These are phyloP conservation scores for Astragalus membranaceus DNA, from an alignment of 306 rosid species.

Conservation along the genomic window DNA sequence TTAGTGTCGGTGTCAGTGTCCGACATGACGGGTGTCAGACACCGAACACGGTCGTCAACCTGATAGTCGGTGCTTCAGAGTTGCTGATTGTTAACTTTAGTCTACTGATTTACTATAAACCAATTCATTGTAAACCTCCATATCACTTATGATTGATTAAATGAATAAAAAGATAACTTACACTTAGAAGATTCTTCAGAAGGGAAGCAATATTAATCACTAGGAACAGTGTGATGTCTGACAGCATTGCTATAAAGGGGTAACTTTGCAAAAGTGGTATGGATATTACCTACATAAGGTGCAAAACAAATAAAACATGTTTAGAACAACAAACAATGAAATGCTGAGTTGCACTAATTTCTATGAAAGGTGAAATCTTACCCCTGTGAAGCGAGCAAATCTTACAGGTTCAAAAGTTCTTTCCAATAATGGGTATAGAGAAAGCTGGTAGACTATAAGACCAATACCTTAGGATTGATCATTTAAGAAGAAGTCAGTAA, in stretches of 20 bases:
- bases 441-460: constrained; percentile 47
- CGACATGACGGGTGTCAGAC: no score
- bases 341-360: neutral
- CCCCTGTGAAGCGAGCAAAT: constrained; percentile 46
- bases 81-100: no score
- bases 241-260: constrained; percentile 46
- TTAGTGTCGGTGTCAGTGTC: no score
- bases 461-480: constrained; percentile 42
- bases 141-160: neutral
- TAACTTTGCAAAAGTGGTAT: constrained; percentile 65
- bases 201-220: constrained; percentile 41
- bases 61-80: no score
- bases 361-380: constrained; percentile 21
- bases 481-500: neutral
- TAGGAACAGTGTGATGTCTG: constrained; percentile 34
- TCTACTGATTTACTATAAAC: no score
- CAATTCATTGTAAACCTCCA: no score
- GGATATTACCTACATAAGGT: constrained; percentile 36
- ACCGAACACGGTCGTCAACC: no score
- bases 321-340: neutral
- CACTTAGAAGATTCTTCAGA: constrained; percentile 40
- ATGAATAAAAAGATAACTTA: constrained; percentile 31
- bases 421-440: constrained; percentile 45
- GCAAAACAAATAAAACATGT: neutral
- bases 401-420: constrained; percentile 36